Evolutionary conservation across 768 basidiomycete species (phyloP).

Genomic region (Auricularia sp.): DNA sequence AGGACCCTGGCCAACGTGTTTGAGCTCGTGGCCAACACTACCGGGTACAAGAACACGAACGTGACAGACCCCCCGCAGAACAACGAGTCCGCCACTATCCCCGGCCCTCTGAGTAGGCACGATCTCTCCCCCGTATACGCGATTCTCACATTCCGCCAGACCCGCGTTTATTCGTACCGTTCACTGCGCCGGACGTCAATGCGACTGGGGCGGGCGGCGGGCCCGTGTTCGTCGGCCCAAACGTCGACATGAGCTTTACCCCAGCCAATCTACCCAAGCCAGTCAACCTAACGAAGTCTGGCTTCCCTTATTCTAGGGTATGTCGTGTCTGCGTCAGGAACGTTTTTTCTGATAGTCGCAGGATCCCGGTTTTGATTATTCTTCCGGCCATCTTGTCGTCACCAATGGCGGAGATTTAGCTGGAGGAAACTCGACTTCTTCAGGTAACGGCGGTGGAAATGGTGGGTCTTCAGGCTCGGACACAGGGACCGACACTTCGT

Average conservation of each 20-base stretch:
- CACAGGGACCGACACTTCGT: too few relatives aligned
- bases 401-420: neutral
- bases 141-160: conserved; percentile 9
- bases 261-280: conserved; percentile 25
- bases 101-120: conserved; percentile 30
- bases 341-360: neutral
- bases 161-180: conserved; percentile 30
- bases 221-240: conserved; percentile 27
- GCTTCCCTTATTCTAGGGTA: neutral
- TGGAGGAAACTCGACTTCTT: neutral
- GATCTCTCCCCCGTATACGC: neutral
- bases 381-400: neutral
- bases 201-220: conserved; percentile 35
- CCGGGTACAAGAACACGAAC: conserved; percentile 34
- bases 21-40: conserved; percentile 36
- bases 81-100: conserved; percentile 32
- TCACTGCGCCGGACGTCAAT: conserved; percentile 32
- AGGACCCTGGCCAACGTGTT: conserved; percentile 40
- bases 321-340: too few relatives aligned
- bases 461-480: neutral
- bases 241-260: conserved; percentile 28
- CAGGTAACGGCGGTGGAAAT: neutral
- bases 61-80: conserved; percentile 24
- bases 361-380: neutral
- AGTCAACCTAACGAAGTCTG: conserved; percentile 28